Evolutionary conservation across 768 basidiomycete genomes (phyloP).

Genomic region (Mycena amicta): DNA sequence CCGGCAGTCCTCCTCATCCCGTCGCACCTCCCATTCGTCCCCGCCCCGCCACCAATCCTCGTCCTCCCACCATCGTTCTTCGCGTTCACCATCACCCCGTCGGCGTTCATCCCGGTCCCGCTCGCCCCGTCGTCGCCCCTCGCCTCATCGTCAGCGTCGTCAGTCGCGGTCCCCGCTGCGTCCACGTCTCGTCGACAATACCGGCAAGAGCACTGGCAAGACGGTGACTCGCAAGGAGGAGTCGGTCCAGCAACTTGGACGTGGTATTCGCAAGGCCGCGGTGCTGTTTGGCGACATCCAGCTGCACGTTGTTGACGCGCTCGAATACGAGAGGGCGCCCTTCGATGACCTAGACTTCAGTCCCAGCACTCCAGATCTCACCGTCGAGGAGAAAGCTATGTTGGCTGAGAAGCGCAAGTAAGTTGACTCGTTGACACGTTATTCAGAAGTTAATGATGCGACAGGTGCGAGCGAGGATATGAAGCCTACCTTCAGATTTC

Average conservation of each 20-base stretch:
- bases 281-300: neutral
- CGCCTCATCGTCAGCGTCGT: neutral
- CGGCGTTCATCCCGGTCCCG: neutral
- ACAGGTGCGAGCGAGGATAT: slow-evolving; percentile 8
- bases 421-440: no score
- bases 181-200: neutral
- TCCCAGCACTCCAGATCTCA: neutral
- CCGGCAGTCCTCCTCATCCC: neutral
- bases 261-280: neutral
- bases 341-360: neutral
- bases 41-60: neutral
- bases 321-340: neutral
- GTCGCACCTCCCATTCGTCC: neutral
- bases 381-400: neutral
- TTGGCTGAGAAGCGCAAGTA: slow-evolving; percentile 7
- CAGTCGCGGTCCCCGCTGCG: neutral
- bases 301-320: neutral
- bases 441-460: neutral
- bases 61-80: neutral
- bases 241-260: neutral
- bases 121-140: neutral
- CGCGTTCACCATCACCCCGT: neutral
- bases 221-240: neutral
- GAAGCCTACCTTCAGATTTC: neutral
- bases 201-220: neutral